Evolutionary conservation across 768 basidiomycete genomes (phyloP).

Genomic region (Russula sp.): DNA sequence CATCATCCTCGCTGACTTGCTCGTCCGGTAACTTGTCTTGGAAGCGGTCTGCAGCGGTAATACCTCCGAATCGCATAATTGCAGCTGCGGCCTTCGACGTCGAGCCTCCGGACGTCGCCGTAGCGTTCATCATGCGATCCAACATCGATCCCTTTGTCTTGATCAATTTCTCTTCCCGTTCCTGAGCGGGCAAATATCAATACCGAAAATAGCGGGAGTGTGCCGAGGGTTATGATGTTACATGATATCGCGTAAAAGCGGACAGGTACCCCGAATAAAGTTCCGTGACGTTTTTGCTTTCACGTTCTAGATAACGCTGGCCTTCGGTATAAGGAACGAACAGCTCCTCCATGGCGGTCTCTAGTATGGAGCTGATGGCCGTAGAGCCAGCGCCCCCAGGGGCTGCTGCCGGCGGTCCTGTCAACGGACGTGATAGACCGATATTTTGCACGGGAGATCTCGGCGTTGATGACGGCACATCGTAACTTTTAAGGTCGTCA

Average conservation of each 20-base stretch:
- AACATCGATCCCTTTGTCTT: slow-evolving; percentile 75
- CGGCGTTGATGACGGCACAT: slow-evolving; percentile 65
- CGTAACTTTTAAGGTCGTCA: slow-evolving; percentile 89
- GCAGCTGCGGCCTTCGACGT: slow-evolving; percentile 83
- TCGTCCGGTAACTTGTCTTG: slow-evolving; percentile 62
- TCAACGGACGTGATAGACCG: slow-evolving; percentile 58
- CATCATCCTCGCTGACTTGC: slow-evolving; percentile 75
- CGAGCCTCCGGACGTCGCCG: slow-evolving; percentile 54
- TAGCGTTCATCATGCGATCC: slow-evolving; percentile 87
- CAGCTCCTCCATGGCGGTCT: slow-evolving; percentile 92
- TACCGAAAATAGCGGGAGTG: neutral
- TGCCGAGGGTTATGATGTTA: slow-evolving; percentile 40
- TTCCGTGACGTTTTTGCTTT: slow-evolving; percentile 77
- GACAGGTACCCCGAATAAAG: slow-evolving; percentile 72
- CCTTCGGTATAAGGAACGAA: slow-evolving; percentile 94
- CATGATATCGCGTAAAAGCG: slow-evolving; percentile 86
- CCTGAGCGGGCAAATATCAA: slow-evolving; percentile 35
- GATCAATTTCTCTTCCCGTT: slow-evolving; percentile 47
- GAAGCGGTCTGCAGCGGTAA: slow-evolving; percentile 48
- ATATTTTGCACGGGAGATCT: slow-evolving; percentile 61
- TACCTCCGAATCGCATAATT: slow-evolving; percentile 86
- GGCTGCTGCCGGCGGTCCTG: slow-evolving; percentile 42
- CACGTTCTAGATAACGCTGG: slow-evolving; percentile 85
- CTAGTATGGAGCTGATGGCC: slow-evolving; percentile 78
- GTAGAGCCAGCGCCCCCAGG: slow-evolving; percentile 48